Conservation (phyloP, 176 grass and related monocot species). For the Carex scoparia region DNA sequence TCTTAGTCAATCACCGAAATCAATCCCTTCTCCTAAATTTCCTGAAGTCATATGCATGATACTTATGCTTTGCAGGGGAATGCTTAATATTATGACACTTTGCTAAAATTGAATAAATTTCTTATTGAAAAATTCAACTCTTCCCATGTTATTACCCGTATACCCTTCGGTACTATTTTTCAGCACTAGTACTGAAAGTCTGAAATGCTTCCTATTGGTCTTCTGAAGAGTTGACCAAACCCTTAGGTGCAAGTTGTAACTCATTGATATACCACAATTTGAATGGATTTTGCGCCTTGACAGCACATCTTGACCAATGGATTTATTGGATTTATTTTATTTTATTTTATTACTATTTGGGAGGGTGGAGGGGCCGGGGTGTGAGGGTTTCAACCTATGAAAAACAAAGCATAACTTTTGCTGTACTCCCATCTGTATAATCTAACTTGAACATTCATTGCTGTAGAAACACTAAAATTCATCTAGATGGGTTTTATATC, state of each 20-base stretch:
- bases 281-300: neutral
- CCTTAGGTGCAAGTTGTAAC: neutral
- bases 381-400: too few relatives aligned
- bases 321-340: neutral
- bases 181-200: neutral
- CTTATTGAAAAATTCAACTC: neutral
- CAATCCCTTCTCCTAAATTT: neutral
- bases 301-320: neutral
- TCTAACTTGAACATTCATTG: neutral
- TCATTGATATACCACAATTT: neutral
- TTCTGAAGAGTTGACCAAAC: neutral
- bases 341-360: too few relatives aligned
- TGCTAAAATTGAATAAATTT: neutral
- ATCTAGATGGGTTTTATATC: too few relatives aligned
- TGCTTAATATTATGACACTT: neutral
- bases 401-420: neutral
- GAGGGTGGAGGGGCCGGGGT: too few relatives aligned
- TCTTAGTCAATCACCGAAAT: neutral
- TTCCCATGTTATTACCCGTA: neutral
- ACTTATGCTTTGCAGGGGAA: neutral
- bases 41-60: neutral
- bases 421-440: neutral
- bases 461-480: neutral
- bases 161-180: neutral
- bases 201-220: neutral